Evolutionary conservation across 164 flowering plant genomes (phyloP).

Genomic region (Stephania yunnanensis): DNA sequence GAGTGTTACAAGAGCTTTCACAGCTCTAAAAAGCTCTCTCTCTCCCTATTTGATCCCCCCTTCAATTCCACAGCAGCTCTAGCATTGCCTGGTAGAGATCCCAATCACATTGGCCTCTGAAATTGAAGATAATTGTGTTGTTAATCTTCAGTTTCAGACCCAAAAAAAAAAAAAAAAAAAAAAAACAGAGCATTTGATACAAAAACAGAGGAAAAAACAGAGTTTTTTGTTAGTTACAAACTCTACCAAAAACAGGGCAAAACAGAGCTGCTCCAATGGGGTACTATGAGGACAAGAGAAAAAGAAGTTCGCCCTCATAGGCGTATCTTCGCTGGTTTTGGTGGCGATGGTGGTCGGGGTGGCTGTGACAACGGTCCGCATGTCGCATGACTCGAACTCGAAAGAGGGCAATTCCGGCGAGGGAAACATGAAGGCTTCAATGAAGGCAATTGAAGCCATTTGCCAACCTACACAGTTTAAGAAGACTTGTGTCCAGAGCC

Average conservation of each 20-base stretch:
- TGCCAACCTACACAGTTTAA: slow-evolving; percentile 59
- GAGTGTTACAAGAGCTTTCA: background rate
- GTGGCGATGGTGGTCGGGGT: slow-evolving; percentile 48
- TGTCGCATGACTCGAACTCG: background rate
- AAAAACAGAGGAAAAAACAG: too few relatives aligned
- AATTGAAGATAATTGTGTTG: background rate
- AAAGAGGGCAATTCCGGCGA: background rate
- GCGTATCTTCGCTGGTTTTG: slow-evolving; percentile 35
- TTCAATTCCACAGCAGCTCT: background rate
- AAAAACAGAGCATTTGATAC: background rate
- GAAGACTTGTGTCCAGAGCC: slow-evolving; percentile 39
- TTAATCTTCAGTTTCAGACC: background rate
- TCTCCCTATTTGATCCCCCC: background rate
- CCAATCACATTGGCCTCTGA: background rate
- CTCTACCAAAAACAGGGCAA: background rate
- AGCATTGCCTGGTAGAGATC: background rate
- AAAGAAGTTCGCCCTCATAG: slow-evolving; percentile 35
- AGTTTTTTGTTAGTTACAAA: too few relatives aligned
- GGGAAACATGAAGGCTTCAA: slow-evolving; percentile 22
- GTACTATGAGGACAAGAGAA: background rate
- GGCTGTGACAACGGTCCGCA: slow-evolving; percentile 36
- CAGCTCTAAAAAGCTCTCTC: background rate
- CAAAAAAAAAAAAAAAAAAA: slow-evolving; percentile 5
- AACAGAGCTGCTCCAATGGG: background rate
- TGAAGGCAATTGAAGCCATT: slow-evolving; percentile 43